Percentiles rank a stretch among this genome's conserved stretches.
Evolutionary conservation across 1,284 basidiomycete species (phyloP).

Genomic region (Puccinia sorghi): DNA sequence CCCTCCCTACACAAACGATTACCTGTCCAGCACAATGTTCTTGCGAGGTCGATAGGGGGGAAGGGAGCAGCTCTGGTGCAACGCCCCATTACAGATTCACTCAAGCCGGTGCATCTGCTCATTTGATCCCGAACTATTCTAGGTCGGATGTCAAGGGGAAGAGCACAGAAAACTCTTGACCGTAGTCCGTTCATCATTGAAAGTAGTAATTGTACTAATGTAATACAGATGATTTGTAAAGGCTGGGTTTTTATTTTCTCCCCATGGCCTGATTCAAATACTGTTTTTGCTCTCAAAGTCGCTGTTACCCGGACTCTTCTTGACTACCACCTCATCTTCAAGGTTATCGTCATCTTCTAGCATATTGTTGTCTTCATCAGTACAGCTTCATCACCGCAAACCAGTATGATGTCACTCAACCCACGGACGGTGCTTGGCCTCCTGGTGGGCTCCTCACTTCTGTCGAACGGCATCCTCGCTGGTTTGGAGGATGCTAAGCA

Average conservation of each 20-base stretch:
- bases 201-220: too few relatives aligned
- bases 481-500: slow-evolving; percentile 47
- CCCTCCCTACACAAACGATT: not conserved
- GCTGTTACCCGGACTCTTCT: too few relatives aligned
- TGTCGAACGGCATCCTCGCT: slow-evolving; percentile 20
- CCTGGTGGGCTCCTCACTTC: slow-evolving; percentile 1
- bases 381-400: not conserved
- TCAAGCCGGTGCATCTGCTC: not conserved
- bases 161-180: slow-evolving; percentile 1
- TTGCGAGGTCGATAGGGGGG: slow-evolving; percentile 2
- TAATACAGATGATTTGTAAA: too few relatives aligned
- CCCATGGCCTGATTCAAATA: too few relatives aligned
- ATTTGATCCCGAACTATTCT: not conserved
- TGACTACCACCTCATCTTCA: too few relatives aligned
- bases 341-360: too few relatives aligned
- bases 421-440: not conserved
- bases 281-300: too few relatives aligned
- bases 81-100: not conserved
- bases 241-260: too few relatives aligned
- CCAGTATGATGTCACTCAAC: not conserved
- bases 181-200: not conserved
- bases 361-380: too few relatives aligned
- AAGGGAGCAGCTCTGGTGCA: slow-evolving; percentile 3
- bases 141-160: not conserved
- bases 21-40: not conserved